Percentiles rank a stretch among this genome's conserved stretches.
Evolutionary conservation across 768 basidiomycete species (phyloP).

Genomic region (Naganishia antarctica): DNA sequence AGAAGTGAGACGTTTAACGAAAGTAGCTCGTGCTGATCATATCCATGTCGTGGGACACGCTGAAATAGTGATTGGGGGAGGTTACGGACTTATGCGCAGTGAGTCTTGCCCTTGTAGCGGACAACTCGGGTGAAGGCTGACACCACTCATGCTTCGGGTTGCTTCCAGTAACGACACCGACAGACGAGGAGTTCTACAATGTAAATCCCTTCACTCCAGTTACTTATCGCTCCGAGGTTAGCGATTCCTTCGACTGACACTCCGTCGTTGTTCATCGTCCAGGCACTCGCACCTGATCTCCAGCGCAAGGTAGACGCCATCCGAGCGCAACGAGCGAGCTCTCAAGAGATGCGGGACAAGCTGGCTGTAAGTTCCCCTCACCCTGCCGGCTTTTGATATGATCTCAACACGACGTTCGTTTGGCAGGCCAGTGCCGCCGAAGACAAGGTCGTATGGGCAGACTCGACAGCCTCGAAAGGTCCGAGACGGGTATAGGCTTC

Average conservation of each 20-base stretch:
- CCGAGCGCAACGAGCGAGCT: slow-evolving; percentile 37
- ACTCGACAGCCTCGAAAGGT: slow-evolving; percentile 4
- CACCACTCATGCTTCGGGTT: slow-evolving; percentile 9
- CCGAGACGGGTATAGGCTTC: slow-evolving; percentile 14
- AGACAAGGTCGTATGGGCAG: slow-evolving; percentile 30
- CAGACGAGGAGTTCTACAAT: slow-evolving; percentile 46
- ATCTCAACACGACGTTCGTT: background rate
- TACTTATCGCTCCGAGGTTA: no score
- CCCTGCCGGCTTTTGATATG: background rate
- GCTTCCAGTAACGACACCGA: slow-evolving; percentile 37
- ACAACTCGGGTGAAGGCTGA: background rate
- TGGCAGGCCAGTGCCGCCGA: slow-evolving; percentile 26
- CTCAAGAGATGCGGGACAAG: slow-evolving; percentile 32
- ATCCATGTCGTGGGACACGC: no score
- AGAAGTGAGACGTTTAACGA: no score
- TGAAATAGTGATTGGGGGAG: slow-evolving; percentile 35
- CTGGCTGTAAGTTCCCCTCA: slow-evolving; percentile 31
- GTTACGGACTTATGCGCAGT: slow-evolving; percentile 43
- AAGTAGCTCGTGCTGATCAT: no score
- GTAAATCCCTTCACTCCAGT: slow-evolving; percentile 32
- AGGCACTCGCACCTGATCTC: slow-evolving; percentile 46
- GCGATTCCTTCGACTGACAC: background rate
- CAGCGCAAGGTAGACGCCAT: slow-evolving; percentile 44
- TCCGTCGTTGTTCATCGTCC: background rate
- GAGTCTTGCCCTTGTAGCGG: slow-evolving; percentile 13